Evolutionary conservation across 2,329 filamentous ascomycete species (phyloP).

Genomic region (Niveomyces coronatus): DNA sequence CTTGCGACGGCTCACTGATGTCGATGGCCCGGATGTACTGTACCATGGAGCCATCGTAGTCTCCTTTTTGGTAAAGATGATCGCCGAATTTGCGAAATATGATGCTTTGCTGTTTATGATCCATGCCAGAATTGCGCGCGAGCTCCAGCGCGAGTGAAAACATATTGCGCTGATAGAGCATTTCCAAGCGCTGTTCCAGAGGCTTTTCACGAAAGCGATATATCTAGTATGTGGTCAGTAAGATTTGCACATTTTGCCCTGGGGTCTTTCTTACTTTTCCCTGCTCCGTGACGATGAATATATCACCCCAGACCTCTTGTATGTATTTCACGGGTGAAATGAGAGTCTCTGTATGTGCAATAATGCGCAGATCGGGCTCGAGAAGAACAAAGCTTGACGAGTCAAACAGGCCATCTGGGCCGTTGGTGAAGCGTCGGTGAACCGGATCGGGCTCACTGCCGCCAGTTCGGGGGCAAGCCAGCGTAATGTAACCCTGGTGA

Average conservation of each 20-base stretch:
- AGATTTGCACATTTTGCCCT: accelerated
- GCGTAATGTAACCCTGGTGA: slow-evolving; percentile 75
- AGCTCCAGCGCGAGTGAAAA: slow-evolving; percentile 87
- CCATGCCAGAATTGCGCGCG: slow-evolving; percentile 79
- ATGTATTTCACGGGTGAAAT: slow-evolving; percentile 69
- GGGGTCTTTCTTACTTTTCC: slow-evolving; percentile 57
- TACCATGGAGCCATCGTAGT: slow-evolving; percentile 98
- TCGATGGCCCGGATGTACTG: slow-evolving; percentile 96
- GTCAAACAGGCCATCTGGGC: slow-evolving; percentile 70
- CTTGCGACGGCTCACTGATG: slow-evolving; percentile 89
- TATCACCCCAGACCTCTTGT: slow-evolving; percentile 80
- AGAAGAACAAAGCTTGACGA: slow-evolving; percentile 82
- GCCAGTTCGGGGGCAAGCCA: slow-evolving; percentile 64
- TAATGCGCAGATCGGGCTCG: slow-evolving; percentile 83
- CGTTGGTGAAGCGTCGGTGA: slow-evolving; percentile 61
- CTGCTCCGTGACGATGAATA: slow-evolving; percentile 84
- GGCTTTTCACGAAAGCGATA: slow-evolving; percentile 84
- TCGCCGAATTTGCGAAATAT: slow-evolving; percentile 94
- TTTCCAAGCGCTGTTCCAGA: slow-evolving; percentile 81
- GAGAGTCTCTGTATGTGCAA: slow-evolving; percentile 80
- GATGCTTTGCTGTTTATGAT: slow-evolving; percentile 70
- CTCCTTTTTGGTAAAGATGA: slow-evolving; percentile 85
- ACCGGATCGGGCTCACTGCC: slow-evolving; percentile 53
- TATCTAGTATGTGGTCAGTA: slow-evolving; percentile 39
- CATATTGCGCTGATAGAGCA: slow-evolving; percentile 87